These are phyloP conservation scores for Schizothecium vesticola DNA, from an alignment of 495 filamentous ascomycete species.

Conservation along the genomic window DNA sequence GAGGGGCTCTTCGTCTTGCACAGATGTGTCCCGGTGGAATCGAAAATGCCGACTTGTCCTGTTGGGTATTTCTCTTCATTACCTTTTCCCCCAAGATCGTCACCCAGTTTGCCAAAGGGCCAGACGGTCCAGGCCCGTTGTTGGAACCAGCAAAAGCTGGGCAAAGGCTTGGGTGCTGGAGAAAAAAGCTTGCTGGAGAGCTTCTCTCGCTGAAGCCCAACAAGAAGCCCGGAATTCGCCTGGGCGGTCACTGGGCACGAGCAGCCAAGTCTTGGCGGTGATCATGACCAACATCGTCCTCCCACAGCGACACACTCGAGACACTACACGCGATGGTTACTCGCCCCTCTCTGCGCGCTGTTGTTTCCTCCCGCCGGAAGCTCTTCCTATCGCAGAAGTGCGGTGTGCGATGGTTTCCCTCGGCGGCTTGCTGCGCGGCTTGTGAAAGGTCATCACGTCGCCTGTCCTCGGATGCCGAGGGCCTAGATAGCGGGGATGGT, in stretches of 20 bases:
- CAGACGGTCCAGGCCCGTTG: neutral
- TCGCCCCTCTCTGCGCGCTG: neutral
- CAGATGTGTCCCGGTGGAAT: neutral
- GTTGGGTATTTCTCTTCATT: neutral
- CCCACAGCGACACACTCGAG: neutral
- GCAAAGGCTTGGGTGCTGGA: constrained; percentile 3
- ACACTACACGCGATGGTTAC: neutral
- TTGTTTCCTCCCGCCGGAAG: neutral
- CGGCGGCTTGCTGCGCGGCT: neutral
- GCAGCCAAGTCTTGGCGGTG: constrained; percentile 3
- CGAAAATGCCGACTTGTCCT: too few species aligned
- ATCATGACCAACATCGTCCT: neutral
- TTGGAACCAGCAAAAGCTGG: neutral
- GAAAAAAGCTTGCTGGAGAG: constrained; percentile 7
- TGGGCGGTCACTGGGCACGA: constrained; percentile 1
- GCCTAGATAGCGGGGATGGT: neutral
- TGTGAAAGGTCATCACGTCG: neutral
- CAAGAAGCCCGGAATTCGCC: neutral
- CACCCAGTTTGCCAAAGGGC: neutral
- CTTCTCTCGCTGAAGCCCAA: constrained; percentile 1
- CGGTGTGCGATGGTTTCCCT: neutral
- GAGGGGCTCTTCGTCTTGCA: too few species aligned
- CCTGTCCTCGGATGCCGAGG: neutral
- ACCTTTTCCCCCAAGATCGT: neutral
- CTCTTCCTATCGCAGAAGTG: neutral